These are phyloP conservation scores for Verruconis gallopava DNA, from an alignment of 2,329 filamentous ascomycete species.

Conservation along the genomic window DNA sequence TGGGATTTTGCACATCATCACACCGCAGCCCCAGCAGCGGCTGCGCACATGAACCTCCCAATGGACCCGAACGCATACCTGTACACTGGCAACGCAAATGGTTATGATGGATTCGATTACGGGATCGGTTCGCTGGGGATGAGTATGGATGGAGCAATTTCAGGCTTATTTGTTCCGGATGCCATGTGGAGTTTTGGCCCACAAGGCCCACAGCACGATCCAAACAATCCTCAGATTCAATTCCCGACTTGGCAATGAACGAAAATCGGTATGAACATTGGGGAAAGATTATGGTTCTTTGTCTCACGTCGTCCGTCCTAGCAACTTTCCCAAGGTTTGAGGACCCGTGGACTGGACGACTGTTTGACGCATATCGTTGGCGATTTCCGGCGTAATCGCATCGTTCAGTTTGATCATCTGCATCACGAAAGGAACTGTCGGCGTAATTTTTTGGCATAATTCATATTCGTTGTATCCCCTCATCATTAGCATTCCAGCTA, in stretches of 20 bases:
- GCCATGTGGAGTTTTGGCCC: conserved; percentile 5
- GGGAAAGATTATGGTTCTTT: background rate
- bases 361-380: no score
- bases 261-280: background rate
- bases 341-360: no score
- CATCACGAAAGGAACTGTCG: no score
- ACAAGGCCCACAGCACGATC: background rate
- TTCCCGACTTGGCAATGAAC: no score
- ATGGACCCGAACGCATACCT: conserved; percentile 9
- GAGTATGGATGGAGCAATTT: conserved; percentile 9
- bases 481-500: no score
- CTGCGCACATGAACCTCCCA: conserved; percentile 3
- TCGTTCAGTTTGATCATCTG: no score
- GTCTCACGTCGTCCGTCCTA: no score
- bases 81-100: background rate
- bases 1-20: conserved; percentile 6
- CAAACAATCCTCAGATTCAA: background rate
- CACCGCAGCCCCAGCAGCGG: conserved; percentile 1
- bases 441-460: no score
- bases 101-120: conserved; percentile 9
- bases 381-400: no score
- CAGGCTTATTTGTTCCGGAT: conserved; percentile 8
- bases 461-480: no score
- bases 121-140: conserved; percentile 1
- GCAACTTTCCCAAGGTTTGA: no score